Base-by-base conservation (phyloP, 805 yeast species). In the Yamadazyma ubonensis region DNA sequence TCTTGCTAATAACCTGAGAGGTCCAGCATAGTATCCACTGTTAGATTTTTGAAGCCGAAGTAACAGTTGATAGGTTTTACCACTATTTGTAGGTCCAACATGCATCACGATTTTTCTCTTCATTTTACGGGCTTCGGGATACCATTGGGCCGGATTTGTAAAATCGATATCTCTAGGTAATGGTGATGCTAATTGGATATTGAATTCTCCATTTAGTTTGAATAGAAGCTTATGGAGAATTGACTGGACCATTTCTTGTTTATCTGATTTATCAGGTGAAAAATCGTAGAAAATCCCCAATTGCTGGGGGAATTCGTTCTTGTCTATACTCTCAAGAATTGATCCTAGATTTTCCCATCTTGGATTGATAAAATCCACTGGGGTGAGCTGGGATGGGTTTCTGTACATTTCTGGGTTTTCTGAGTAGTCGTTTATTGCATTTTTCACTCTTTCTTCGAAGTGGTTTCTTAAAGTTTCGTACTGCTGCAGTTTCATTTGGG, bases 11-110 rank as follows among this genome's bases (percentile, higher is more conserved):
- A 93, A 69, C 44, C 99, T 71, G 33, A 93, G 65, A 0, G 99
- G 99, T 1, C 98, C 98, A 0, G 98, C 98, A 61, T 83, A 93
- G 49, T 84, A 86, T 0, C 99, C 99, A 14, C 80, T 73, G 22
- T 78, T 70, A 11, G 88, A 79, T 15, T 60, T 53, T 50, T 80
- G 80, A 35, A 93, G 69, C 40, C 79, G 72, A 51, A 83, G 71
- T 33, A 93, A 64, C 0, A 98, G 96, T 34, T 77, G 75, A 55
- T 86, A 86, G 0, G 98, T 93, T 54, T 93, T 93, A 9, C 99
- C 99, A 49, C 93, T 82, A 58, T 93, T 93, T 0, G 99, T 93
- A 1, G 99, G 99, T 0, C 99, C 99, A 8, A 93, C 86, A 58
- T 93, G 99, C 80, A 93, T 76, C n/a, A 84, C 74, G 35, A 93